Evolutionary conservation across 192 early-diverging fungal genomes (phyloP), one percentile per base, ranked within the genome.

Genomic region (Backusella mclennaniae): DNA sequence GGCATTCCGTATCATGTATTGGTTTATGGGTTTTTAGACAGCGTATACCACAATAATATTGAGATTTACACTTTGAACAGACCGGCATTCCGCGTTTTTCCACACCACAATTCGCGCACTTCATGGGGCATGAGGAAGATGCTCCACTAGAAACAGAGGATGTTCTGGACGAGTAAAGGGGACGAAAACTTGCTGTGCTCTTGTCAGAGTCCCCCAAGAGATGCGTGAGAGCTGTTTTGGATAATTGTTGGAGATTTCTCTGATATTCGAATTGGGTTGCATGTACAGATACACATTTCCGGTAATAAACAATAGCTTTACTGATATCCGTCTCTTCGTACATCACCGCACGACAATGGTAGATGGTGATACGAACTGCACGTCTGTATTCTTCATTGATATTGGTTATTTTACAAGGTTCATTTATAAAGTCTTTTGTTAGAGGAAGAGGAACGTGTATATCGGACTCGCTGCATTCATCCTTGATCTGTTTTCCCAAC

Each of bases 61-160:
- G 76, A 39, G 46, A 66, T 29, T 81, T 81, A 19, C 80, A 81
- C 12, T 73, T 76, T 4, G 80, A 71, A 59, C 80, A 81, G 11
- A 81, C 75, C 6, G 80, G 80, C 80, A 81, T 81, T 21, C 67
- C 68, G n/a, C 35, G 29, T 39, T 81, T 81, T 70, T 81, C 80
- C 4, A 77, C 36, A n/a, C 75, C 72, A 59, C 80, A 81, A 19
- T 73, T 71, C 36, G 74, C 66, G 49, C 80, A 81, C 12, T 56
- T 59, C 35, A 36, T 42, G 26, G 70, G 23, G n/a, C 52, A 66
- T 2, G 77, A 26, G 14, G 63, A 73, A 8, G 77, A 78, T 23
- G 66, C 69, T 5, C 39, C 66, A 44, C 59, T 66, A 19, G 63
- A 67, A 26, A 56, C 56, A 1, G 74, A 75, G 19, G 74, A 75